Percentiles rank a stretch among this genome's conserved stretches.
phyloP scores from a whole-genome alignment of 495 filamentous ascomycete species.

The Penicillium goetzii region DNA sequence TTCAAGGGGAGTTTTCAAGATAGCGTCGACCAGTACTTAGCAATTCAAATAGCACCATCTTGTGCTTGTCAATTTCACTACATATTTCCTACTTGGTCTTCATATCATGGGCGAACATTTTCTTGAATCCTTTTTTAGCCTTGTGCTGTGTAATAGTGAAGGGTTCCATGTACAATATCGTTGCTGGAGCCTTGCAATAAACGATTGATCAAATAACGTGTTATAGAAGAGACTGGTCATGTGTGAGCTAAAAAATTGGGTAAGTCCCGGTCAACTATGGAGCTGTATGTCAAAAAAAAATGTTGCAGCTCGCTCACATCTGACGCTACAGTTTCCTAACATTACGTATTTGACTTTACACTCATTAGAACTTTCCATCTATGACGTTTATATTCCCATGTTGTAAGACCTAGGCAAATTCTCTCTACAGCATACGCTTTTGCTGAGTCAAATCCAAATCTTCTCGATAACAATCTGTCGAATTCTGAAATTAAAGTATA shows the following conservation, averaged over 20 bases:
- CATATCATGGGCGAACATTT: neutral
- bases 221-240: neutral
- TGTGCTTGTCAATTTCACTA: neutral
- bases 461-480: neutral
- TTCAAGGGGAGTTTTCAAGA: neutral
- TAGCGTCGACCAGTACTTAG: neutral
- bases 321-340: neutral
- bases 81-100: neutral
- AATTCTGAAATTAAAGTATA: neutral
- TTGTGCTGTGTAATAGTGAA: neutral
- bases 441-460: neutral
- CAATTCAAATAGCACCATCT: neutral
- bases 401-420: neutral
- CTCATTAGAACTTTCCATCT: neutral
- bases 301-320: neutral
- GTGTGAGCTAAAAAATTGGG: neutral
- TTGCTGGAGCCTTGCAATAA: neutral
- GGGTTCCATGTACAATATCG: neutral
- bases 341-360: neutral
- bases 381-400: conserved; percentile 25
- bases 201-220: neutral
- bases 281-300: neutral
- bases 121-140: neutral
- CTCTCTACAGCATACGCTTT: neutral
- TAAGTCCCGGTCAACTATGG: neutral